These are phyloP conservation scores for Penicillium cataractarum DNA, from an alignment of 495 filamentous ascomycete species.

Conservation along the genomic window DNA sequence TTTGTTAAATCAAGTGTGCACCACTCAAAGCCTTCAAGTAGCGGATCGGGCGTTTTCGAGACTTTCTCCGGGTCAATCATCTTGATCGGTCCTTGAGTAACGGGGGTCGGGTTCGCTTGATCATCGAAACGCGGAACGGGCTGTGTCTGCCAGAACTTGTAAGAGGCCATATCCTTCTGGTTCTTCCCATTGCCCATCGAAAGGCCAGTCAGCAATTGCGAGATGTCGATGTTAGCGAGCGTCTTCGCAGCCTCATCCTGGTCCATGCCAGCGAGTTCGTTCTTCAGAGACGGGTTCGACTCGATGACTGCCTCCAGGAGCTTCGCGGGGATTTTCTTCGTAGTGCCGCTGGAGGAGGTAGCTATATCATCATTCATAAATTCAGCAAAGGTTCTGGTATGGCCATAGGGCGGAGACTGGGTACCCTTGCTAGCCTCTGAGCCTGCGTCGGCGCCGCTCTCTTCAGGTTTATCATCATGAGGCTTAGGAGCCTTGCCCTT, in stretches of 20 bases:
- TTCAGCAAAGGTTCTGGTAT: conserved; percentile 15
- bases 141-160: conserved; percentile 98
- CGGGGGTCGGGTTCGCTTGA: conserved; percentile 35
- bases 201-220: conserved; percentile 82
- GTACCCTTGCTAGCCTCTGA: conserved; percentile 17
- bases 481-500: conserved; percentile 46
- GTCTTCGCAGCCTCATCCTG: conserved; percentile 59
- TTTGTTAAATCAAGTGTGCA: conserved; percentile 83
- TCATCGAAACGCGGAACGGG: conserved; percentile 85
- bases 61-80: conserved; percentile 75
- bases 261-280: conserved; percentile 48
- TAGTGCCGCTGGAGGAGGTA: conserved; percentile 26
- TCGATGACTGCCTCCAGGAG: conserved; percentile 50
- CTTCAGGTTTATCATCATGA: conserved; percentile 23
- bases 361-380: conserved; percentile 1
- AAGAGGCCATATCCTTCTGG: conserved; percentile 90
- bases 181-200: conserved; percentile 72
- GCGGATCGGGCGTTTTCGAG: conserved; percentile 64
- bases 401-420: not conserved
- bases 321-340: conserved; percentile 45
- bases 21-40: conserved; percentile 88
- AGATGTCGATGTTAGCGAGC: conserved; percentile 71
- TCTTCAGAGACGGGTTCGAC: conserved; percentile 55
- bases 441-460: not conserved
- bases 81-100: conserved; percentile 65